Percentiles rank a stretch among this genome's conserved stretches.
These are phyloP conservation scores for Gossypium stocksii DNA, from an alignment of 345 rosid genomes.

Conservation along the genomic window DNA sequence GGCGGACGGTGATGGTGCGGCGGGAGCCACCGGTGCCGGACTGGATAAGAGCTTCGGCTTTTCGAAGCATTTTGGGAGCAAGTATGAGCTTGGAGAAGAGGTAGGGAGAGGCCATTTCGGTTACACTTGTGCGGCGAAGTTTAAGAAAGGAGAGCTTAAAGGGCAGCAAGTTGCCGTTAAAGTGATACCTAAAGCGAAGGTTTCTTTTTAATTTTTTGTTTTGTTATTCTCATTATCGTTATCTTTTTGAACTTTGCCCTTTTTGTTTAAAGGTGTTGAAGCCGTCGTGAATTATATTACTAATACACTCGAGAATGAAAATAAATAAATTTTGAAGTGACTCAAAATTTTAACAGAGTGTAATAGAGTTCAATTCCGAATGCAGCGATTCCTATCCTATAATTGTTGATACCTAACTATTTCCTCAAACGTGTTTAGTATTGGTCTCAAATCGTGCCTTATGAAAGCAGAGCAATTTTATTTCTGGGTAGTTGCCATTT, in stretches of 20 bases:
- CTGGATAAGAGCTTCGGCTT: constrained; percentile 87
- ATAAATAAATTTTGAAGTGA: background rate
- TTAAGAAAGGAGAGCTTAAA: constrained; percentile 87
- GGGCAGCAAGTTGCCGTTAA: constrained; percentile 94
- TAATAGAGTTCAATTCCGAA: background rate
- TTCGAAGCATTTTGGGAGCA: constrained; percentile 65
- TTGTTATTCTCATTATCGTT: background rate
- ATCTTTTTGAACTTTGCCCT: background rate
- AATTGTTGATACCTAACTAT: background rate
- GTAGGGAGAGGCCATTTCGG: constrained; percentile 98
- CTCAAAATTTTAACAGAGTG: background rate
- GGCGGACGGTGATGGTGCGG: constrained; percentile 36
- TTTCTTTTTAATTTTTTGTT: background rate
- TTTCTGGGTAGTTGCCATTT: background rate
- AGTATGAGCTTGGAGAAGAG: constrained; percentile 81
- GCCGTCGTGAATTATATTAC: constrained; percentile 6
- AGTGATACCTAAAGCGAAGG: constrained; percentile 91
- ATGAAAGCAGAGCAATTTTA: background rate
- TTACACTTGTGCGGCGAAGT: constrained; percentile 82
- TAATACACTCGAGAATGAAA: background rate
- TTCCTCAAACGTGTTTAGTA: background rate
- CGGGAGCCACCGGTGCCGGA: constrained; percentile 17
- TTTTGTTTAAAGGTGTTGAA: background rate
- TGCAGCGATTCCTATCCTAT: background rate
- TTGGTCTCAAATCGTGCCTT: background rate